A percentile compares a stretch with the other conserved stretches of the same genome.
These are phyloP conservation scores for Syncephalastrum sp. DNA, from an alignment of 371 early-diverging fungal species.

Conservation along the genomic window DNA sequence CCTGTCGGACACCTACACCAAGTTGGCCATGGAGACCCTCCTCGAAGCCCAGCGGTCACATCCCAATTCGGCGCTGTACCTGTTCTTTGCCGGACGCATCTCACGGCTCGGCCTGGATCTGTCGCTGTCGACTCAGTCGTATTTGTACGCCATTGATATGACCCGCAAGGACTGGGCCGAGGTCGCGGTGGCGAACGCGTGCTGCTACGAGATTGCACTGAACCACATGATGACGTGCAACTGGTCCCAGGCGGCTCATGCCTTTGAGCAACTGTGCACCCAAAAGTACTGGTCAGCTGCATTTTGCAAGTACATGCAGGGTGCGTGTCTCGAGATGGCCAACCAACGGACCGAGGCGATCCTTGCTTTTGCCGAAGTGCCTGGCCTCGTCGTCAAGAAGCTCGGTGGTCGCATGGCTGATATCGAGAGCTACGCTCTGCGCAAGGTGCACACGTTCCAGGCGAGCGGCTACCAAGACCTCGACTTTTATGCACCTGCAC, in stretches of 20 bases:
- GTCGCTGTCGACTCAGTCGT: conserved; percentile 54
- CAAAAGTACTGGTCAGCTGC: conserved; percentile 62
- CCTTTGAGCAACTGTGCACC: conserved; percentile 47
- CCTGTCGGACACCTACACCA: conserved; percentile 27
- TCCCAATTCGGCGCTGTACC: conserved; percentile 57
- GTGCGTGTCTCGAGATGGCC: conserved; percentile 53
- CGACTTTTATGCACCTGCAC: conserved; percentile 44
- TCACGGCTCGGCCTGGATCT: conserved; percentile 45
- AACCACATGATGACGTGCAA: conserved; percentile 55
- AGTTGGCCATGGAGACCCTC: conserved; percentile 53
- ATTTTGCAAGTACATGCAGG: conserved; percentile 57
- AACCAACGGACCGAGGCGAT: conserved; percentile 53
- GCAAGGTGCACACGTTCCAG: conserved; percentile 54
- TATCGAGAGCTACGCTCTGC: conserved; percentile 54
- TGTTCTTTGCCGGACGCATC: conserved; percentile 56
- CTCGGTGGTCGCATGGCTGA: conserved; percentile 54
- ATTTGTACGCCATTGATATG: conserved; percentile 41
- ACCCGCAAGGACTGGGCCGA: conserved; percentile 45
- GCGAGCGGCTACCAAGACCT: conserved; percentile 50
- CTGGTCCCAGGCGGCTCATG: conserved; percentile 49
- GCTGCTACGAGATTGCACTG: conserved; percentile 57
- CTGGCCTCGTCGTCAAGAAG: conserved; percentile 46
- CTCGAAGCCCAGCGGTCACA: conserved; percentile 50
- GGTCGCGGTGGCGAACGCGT: conserved; percentile 47
- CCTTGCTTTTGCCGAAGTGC: conserved; percentile 48